These are phyloP conservation scores for Apiospora pterosperma DNA, from an alignment of 2,329 filamentous ascomycete genomes.

Conservation along the genomic window DNA sequence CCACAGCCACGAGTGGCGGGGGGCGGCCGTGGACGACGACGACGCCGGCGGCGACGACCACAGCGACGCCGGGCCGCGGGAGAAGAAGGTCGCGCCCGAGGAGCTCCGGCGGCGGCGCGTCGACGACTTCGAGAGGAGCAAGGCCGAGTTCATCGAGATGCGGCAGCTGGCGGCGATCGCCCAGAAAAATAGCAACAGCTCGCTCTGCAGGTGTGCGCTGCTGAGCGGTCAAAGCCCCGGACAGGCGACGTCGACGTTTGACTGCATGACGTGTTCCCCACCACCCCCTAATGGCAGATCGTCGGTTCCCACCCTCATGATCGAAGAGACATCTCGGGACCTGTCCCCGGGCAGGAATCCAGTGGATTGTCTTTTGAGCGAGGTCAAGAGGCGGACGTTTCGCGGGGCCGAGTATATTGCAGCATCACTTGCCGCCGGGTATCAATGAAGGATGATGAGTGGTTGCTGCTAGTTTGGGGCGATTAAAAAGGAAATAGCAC, in stretches of 20 bases:
- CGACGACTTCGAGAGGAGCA: background rate
- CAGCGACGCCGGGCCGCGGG: background rate
- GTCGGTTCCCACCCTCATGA: background rate
- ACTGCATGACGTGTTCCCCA: background rate
- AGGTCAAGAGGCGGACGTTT: conserved; percentile 6
- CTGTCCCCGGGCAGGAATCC: background rate
- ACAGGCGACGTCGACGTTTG: background rate
- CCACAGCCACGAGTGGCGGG: conserved; percentile 10
- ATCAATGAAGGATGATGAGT: background rate
- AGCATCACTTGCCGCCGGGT: conserved; percentile 11
- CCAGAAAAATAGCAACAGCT: background rate
- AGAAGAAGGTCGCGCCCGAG: background rate
- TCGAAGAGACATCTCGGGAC: background rate
- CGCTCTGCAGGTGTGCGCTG: background rate
- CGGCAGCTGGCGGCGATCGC: background rate
- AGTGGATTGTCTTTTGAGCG: conserved; percentile 1
- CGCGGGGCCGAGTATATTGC: conserved; percentile 1
- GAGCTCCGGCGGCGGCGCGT: background rate
- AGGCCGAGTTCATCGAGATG: conserved; percentile 3
- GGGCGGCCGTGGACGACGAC: background rate
- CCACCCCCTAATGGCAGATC: background rate
- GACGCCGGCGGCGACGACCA: background rate
- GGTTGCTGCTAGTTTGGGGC: background rate
- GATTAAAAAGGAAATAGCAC: no score
- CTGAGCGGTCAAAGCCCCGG: background rate